phyloP scores from a whole-genome alignment of 768 basidiomycete genomes.

The Suillus cothurnatus region DNA sequence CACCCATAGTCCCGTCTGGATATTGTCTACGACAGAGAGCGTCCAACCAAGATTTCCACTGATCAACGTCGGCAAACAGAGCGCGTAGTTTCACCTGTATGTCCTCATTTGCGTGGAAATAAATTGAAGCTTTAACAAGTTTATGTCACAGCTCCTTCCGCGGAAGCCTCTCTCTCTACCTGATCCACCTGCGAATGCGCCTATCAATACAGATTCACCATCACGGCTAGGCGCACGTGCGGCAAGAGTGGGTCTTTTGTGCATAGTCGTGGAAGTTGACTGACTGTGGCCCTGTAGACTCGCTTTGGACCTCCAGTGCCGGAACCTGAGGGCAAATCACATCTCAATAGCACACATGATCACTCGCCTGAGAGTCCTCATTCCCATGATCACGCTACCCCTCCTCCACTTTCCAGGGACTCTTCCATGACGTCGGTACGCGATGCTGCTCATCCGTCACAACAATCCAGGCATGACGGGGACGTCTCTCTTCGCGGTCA shows the following conservation, averaged over 20 bases:
- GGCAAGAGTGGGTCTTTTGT: background rate
- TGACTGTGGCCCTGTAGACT: conserved; percentile 21
- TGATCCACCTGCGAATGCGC: background rate
- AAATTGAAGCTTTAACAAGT: no score
- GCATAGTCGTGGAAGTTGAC: background rate
- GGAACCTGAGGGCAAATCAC: background rate
- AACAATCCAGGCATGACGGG: background rate
- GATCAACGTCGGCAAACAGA: conserved; percentile 18
- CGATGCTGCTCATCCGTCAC: conserved; percentile 14
- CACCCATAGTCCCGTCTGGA: conserved; percentile 21
- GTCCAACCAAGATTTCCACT: conserved; percentile 7
- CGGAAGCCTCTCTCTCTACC: background rate
- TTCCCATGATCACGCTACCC: conserved; percentile 22
- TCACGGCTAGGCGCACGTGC: background rate
- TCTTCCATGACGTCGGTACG: conserved; percentile 27
- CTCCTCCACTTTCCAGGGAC: conserved; percentile 33
- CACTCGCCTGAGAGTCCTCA: conserved; percentile 20
- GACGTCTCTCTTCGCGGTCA: background rate
- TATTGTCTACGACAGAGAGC: background rate
- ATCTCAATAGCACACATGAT: background rate
- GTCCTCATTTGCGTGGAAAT: conserved; percentile 1
- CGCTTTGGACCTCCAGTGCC: conserved; percentile 34
- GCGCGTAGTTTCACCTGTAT: conserved; percentile 23
- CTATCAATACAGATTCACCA: background rate
- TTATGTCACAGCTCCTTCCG: background rate